A percentile compares a stretch with the other conserved stretches of the same genome.
Conservation (phyloP, 2,329 filamentous ascomycete species). For the Sporothrix brunneoviolacea region DNA sequence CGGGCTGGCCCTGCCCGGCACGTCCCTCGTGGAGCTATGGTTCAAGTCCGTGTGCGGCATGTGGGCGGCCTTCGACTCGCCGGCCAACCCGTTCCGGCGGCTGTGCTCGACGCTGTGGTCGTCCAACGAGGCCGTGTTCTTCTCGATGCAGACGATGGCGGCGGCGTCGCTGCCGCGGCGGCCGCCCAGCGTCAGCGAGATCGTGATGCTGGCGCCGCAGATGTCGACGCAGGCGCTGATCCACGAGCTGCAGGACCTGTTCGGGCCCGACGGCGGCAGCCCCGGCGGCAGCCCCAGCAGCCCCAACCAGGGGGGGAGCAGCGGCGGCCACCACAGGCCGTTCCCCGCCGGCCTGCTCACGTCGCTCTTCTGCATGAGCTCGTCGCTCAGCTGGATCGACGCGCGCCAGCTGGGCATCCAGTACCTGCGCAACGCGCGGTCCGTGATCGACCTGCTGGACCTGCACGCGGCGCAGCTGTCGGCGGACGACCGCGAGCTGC, state of each 20-base stretch:
- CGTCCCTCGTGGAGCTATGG: constrained; percentile 32
- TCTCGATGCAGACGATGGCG: constrained; percentile 35
- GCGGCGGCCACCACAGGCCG: background rate
- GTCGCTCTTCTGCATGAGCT: constrained; percentile 34
- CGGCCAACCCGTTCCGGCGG: constrained; percentile 32
- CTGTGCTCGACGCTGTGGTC: constrained; percentile 32
- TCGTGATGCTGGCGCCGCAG: constrained; percentile 29
- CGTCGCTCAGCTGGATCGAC: constrained; percentile 35
- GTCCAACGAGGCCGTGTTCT: constrained; percentile 31
- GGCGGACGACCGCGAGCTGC: constrained; percentile 22
- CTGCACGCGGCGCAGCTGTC: constrained; percentile 9
- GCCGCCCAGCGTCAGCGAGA: constrained; percentile 30
- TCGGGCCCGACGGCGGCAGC: constrained; percentile 5
- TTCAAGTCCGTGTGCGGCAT: constrained; percentile 34
- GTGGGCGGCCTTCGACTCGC: constrained; percentile 36
- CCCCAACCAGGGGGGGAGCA: background rate
- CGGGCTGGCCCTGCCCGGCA: constrained; percentile 5
- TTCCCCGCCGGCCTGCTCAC: constrained; percentile 31
- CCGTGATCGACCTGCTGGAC: constrained; percentile 18
- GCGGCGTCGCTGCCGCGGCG: constrained; percentile 30
- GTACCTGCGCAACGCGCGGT: constrained; percentile 21
- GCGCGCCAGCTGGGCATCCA: constrained; percentile 22
- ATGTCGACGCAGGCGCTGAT: constrained; percentile 29
- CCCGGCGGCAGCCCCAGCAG: background rate
- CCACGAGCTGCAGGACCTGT: constrained; percentile 27